Base-by-base conservation (phyloP, 495 filamentous ascomycete species). In the Annulohypoxylon bovei region DNA sequence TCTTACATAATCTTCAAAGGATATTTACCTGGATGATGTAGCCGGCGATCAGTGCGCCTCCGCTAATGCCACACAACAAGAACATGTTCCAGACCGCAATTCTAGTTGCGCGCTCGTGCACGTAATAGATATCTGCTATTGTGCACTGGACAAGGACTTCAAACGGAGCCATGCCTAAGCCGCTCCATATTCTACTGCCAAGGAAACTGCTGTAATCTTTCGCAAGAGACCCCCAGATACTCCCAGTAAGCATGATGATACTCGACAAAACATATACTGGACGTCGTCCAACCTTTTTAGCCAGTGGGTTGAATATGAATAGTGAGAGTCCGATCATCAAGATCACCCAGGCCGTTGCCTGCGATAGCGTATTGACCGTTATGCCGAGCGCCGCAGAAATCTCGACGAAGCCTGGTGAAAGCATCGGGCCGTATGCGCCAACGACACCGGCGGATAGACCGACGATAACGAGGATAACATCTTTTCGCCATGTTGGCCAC, bases 61-160 rank as follows among this genome's bases (percentile, higher is more conserved):
- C 83, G 54, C 79, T 81, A n/a, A 83, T 84, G 9, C 80, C 82
- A 37, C 83, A 83, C 14, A 88, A 72, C 25, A 91, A 79, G 40
- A 88, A 88, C 58, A 91, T 76, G 66, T 90, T 90, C 81, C 88
- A 91, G 20, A 87, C 78, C 0, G 89, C 89, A 33, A 90, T 88
- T 1, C 89, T 83, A 18, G 87, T 88, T 0, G 87, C 89, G 23
- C 89, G 83, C 75, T 91, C 80, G 71, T 91, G 89, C 30, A 91
- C 88, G 70, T 87, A 91, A 78, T 88, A 88, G 62, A 87, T 71
- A 62, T 87, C 85, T 8, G 84, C 85, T 37, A 88, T 84, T 0
- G 80, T 84, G 44, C 83, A 86, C 67, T 87, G 84, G 6, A 88
- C 83, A 9, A 89, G 76, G 7, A 86, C 83, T 67, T 90, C 88